Evolutionary conservation across 768 basidiomycete genomes (phyloP).

Genomic region (Pluteus cervinus): DNA sequence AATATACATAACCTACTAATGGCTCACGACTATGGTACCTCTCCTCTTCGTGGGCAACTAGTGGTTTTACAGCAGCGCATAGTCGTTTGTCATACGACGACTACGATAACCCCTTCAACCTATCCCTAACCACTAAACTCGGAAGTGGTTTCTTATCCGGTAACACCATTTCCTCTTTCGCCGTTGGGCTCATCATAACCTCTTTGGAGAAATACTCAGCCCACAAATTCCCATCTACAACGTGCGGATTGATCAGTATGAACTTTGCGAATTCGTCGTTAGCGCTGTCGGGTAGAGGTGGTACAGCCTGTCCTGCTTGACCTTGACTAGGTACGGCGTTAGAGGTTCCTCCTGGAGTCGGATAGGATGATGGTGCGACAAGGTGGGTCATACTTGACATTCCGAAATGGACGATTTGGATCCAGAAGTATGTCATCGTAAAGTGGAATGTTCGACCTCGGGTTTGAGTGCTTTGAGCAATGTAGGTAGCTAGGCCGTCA

Average conservation of each 20-base stretch:
- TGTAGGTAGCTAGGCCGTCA: conserved; percentile 33
- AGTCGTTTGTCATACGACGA: too few species aligned
- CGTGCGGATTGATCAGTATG: conserved; percentile 32
- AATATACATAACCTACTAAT: too few species aligned
- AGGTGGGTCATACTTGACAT: conserved; percentile 29
- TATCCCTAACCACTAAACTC: conserved; percentile 31
- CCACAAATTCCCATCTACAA: conserved; percentile 36
- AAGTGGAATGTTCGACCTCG: conserved; percentile 33
- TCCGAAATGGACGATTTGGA: conserved; percentile 42
- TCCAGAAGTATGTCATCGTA: conserved; percentile 48
- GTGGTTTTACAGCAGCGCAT: too few species aligned
- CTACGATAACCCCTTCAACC: too few species aligned
- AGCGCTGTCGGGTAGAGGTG: too few species aligned
- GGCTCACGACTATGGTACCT: too few species aligned
- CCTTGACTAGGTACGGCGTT: conserved; percentile 13
- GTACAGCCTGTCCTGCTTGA: too few species aligned
- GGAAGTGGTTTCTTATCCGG: conserved; percentile 40
- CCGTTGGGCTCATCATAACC: conserved; percentile 34
- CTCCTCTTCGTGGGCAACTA: too few species aligned
- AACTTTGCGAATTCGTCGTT: conserved; percentile 30
- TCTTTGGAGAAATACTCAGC: conserved; percentile 37
- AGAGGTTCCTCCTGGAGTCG: conserved; percentile 4
- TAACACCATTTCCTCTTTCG: conserved; percentile 34
- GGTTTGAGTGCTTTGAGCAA: conserved; percentile 27
- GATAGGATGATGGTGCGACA: conserved; percentile 1